phyloP scores from a whole-genome alignment of 257 asterid genomes.

The Przewalskia tangutica region DNA sequence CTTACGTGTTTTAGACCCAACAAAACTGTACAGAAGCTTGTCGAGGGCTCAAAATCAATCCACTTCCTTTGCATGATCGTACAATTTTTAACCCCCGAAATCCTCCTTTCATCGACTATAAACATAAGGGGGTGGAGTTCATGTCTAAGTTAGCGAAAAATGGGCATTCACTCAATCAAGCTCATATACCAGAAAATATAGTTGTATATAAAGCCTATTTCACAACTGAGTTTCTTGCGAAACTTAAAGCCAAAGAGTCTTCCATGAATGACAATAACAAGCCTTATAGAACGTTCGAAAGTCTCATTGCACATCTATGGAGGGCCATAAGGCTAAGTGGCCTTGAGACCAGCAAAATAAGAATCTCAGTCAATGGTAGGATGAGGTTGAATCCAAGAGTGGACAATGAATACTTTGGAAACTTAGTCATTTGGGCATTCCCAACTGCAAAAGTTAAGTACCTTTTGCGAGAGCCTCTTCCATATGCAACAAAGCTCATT shows the following conservation, averaged over 20 bases:
- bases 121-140: no score
- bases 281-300: slow-evolving; percentile 62
- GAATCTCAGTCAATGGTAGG: slow-evolving; percentile 66
- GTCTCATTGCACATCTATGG: slow-evolving; percentile 77
- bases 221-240: slow-evolving; percentile 36
- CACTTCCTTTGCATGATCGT: no score
- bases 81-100: no score
- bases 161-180: no score
- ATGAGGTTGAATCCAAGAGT: slow-evolving; percentile 45
- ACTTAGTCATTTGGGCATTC: slow-evolving; percentile 71
- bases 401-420: slow-evolving; percentile 58
- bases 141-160: no score
- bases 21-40: no score
- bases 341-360: slow-evolving; percentile 39
- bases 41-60: no score
- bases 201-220: slow-evolving; percentile 30
- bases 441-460: slow-evolving; percentile 36
- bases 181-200: no score
- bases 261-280: slow-evolving; percentile 23
- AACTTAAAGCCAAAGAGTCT: slow-evolving; percentile 55
- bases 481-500: slow-evolving; percentile 43
- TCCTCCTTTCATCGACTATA: no score
- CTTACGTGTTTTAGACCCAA: no score
- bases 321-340: slow-evolving; percentile 39
- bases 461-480: slow-evolving; percentile 28